Conservation (phyloP, 192 early-diverging fungal genomes). For the Umbelopsis sp. region DNA sequence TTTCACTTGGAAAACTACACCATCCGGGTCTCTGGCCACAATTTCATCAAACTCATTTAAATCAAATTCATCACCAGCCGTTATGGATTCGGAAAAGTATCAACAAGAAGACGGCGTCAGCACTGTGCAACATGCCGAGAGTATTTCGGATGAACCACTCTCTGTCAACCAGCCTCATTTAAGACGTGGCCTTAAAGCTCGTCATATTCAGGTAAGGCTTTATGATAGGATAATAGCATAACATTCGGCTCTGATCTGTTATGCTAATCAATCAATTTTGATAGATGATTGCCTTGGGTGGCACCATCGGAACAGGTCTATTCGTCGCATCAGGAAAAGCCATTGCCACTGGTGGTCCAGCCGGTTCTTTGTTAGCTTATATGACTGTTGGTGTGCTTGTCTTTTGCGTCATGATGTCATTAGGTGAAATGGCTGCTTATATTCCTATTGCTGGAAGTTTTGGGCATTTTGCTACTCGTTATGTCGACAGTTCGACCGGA, state of each 20-base stretch:
- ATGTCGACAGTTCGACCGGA: slow-evolving; percentile 75
- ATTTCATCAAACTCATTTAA: background rate
- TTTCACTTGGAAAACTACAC: background rate
- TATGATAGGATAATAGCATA: background rate
- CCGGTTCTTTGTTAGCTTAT: slow-evolving; percentile 72
- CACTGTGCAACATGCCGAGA: slow-evolving; percentile 17
- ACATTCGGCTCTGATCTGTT: background rate
- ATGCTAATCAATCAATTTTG: background rate
- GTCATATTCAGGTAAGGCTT: slow-evolving; percentile 28
- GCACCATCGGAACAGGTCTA: slow-evolving; percentile 65
- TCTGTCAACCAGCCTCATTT: background rate
- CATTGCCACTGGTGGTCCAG: slow-evolving; percentile 70
- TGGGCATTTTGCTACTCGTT: slow-evolving; percentile 78
- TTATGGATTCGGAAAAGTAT: slow-evolving; percentile 21
- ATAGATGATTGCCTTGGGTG: slow-evolving; percentile 41
- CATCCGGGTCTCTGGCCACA: slow-evolving; percentile 37
- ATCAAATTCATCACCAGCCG: background rate
- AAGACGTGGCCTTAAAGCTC: slow-evolving; percentile 33
- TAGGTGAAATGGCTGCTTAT: slow-evolving; percentile 82
- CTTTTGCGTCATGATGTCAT: slow-evolving; percentile 67
- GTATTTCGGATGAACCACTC: background rate
- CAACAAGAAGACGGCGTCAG: slow-evolving; percentile 6
- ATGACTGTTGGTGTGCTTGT: slow-evolving; percentile 60
- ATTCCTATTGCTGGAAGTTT: slow-evolving; percentile 83
- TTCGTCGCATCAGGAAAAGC: slow-evolving; percentile 75